Base-by-base conservation (phyloP, 257 asterid genomes). In the Echites panduratus region DNA sequence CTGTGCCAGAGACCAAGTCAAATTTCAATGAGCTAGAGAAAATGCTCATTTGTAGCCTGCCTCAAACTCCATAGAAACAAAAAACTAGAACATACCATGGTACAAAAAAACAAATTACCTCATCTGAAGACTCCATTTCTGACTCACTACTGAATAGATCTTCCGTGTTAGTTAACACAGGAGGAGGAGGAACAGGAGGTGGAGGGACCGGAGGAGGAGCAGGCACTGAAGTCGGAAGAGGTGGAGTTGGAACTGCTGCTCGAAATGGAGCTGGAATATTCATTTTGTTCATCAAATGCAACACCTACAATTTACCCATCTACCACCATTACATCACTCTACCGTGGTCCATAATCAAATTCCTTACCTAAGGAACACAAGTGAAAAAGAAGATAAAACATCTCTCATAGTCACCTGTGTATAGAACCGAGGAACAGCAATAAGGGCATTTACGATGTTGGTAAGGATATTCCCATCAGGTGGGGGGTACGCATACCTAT, bases 251-350 rank as follows among this genome's bases (percentile, higher is more conserved):
- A 73, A 89, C 83, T 50, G 99, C 97, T 79, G 79, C 84, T 76
- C 96, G 89, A 66, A 94, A 94, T 73, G 97, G 99, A 79, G 97
- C 97, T 27, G 99, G 99, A 76, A 94, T 89, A 80, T 89, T 94
- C 99, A 91, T 91, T 85, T 94, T 94, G 88, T 94, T 94, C 99
- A 94, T 94, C 90, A 94, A 81, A 86, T 94, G 99, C 85, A 94
- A 85, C 71, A 94, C 99, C 99, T 94, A 81, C 58, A 70, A 56
- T 70, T 49, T 73, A 41, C 62, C 69, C 20, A 72, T 49, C 65
- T 41, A 58, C 44, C 16, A 48, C 43, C 22, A 27, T 19, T 29
- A 63, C 50, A 62, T 47, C 12, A n/a, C 27, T 38, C 64, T 40
- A 68, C 32, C 16, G 6, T 41, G 40, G 53, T 32, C 57, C 19